phyloP scores from a whole-genome alignment of 768 basidiomycete species.

The Psilocybe cubensis region DNA sequence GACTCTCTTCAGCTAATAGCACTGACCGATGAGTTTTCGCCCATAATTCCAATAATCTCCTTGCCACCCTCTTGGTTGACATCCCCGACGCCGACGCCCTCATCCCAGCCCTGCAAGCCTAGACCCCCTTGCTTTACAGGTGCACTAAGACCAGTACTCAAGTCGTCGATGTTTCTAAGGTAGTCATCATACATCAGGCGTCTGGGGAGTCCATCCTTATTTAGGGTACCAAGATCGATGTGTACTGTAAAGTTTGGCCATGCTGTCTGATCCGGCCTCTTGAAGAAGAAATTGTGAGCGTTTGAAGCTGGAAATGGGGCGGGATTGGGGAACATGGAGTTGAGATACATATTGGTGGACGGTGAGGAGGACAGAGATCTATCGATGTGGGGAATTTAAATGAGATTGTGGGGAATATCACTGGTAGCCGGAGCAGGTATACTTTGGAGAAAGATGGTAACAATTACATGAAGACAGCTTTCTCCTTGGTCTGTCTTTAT shows the following conservation, averaged over 20 bases:
- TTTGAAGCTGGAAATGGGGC: conserved; percentile 54
- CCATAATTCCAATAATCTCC: conserved; percentile 71
- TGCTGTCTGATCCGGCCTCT: conserved; percentile 52
- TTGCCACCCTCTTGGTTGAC: conserved; percentile 22
- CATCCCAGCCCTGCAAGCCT: conserved; percentile 46
- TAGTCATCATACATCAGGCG: conserved; percentile 51
- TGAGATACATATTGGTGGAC: conserved; percentile 48
- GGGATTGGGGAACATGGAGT: conserved; percentile 57
- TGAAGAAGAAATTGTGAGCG: conserved; percentile 55
- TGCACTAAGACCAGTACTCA: conserved; percentile 59
- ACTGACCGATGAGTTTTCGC: conserved; percentile 70
- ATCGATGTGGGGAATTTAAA: not conserved
- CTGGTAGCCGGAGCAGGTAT: too few relatives aligned
- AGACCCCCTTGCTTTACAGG: conserved; percentile 57
- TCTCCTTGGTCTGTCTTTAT: too few relatives aligned
- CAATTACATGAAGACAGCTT: too few relatives aligned
- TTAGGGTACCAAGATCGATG: conserved; percentile 44
- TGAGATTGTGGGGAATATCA: not conserved
- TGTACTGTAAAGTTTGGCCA: conserved; percentile 61
- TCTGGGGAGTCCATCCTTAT: conserved; percentile 12
- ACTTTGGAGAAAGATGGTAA: not conserved
- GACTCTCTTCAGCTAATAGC: not conserved
- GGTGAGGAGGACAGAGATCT: not conserved
- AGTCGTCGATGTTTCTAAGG: conserved; percentile 50
- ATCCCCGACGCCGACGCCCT: conserved; percentile 51